Evolutionary conservation across 805 yeast genomes (phyloP), one percentile per base, ranked within the genome.

Genomic region (Saccharomycopsis capsularis): DNA sequence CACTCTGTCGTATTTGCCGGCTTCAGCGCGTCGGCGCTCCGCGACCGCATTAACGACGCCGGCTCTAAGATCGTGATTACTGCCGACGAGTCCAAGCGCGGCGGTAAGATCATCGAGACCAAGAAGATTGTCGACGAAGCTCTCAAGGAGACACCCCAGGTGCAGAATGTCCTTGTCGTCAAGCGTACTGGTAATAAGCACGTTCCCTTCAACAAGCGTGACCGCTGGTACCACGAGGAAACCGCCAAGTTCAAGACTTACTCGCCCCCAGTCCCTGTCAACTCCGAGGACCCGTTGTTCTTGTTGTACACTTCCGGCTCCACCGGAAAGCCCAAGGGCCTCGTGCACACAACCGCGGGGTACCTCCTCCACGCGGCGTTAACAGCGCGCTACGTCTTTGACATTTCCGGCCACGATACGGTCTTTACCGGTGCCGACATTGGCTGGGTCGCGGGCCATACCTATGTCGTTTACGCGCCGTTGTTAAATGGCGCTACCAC

Each of bases 391-490:
- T 85, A 85, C 60, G 76, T 78, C 40, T 85, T 85, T 65, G 95
- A 85, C 65, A 72, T 83, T 36, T 88, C 84, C 59, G 73, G 75
- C 38, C 81, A 82, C 51, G 95, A 85, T 62, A 70, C 79, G 13
- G 71, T 85, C 50, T 85, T 85, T 73, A 85, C 93, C 16, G 93
- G 93, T 27, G 95, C 93, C 63, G 95, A 85, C 68, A 83, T 85
- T 47, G 95, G 95, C 60, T 85, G 95, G 95, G 83, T 85, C 60
- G 85, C 95, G 4, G 95, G 95, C 51, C 95, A 85, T 68, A 75
- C 93, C 9, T 85, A 85, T 60, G 89, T 80, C 18, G 77, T 85
- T 43, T 85, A 85, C 63, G 95, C 93, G 49, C 95, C 95, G 35
- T 71, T 85, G 62, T 64, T 76, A 27, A 72, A 76, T 57, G 95